phyloP scores from a whole-genome alignment of 2,329 filamentous ascomycete genomes.

The Fusarium temperatum region DNA sequence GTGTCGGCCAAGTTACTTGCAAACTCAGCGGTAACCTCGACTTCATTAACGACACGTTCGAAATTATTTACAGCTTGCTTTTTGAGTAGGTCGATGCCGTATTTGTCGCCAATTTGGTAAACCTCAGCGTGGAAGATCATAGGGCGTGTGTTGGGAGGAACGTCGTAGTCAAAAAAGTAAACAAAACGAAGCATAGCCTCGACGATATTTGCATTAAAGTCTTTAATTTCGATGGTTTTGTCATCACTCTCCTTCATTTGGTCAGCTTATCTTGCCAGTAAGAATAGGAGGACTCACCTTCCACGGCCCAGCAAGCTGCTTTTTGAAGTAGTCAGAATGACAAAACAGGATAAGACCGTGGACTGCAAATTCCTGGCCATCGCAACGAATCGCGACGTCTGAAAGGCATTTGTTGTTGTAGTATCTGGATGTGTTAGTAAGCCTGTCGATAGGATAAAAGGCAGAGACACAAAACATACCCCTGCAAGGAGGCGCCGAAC shows the following conservation, averaged over 20 bases:
- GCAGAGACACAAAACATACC: background rate
- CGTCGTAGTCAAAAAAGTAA: background rate
- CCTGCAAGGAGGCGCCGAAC: background rate
- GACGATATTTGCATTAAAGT: background rate
- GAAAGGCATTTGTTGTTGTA: background rate
- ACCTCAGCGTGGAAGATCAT: background rate
- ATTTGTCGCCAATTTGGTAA: background rate
- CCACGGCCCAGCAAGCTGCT: background rate
- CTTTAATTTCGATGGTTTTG: rapidly evolving
- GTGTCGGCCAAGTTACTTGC: background rate
- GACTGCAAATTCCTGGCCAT: background rate
- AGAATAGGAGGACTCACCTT: background rate
- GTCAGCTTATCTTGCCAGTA: rapidly evolving
- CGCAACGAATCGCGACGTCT: background rate
- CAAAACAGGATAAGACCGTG: background rate
- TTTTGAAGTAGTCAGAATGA: background rate
- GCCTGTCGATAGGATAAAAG: rapidly evolving
- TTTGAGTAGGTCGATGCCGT: background rate
- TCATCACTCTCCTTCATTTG: background rate
- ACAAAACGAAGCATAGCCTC: background rate
- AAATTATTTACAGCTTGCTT: background rate
- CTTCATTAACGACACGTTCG: rapidly evolving
- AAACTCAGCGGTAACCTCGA: background rate
- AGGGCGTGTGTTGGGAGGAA: rapidly evolving
- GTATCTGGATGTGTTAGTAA: background rate